Conservation (phyloP, 2,329 filamentous ascomycete species). For the Aureobasidium lini region DNA sequence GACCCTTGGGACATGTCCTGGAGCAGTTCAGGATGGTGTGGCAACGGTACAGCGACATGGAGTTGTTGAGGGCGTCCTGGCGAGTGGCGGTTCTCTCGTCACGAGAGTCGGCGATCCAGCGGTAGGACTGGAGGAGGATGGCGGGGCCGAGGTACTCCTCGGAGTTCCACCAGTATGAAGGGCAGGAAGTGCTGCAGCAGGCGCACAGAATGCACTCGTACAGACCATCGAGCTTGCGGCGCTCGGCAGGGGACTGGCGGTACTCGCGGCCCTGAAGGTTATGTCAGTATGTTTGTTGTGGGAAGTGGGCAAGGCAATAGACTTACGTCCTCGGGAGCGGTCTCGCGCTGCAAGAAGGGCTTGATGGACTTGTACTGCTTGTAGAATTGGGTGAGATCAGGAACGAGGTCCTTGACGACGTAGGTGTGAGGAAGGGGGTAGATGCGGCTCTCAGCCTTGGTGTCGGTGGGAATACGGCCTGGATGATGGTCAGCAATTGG, state of each 20-base stretch:
- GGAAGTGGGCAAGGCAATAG: background rate
- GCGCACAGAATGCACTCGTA: slow-evolving; percentile 99
- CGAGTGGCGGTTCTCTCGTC: slow-evolving; percentile 84
- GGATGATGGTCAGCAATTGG: background rate
- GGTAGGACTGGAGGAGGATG: slow-evolving; percentile 93
- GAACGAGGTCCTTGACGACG: slow-evolving; percentile 97
- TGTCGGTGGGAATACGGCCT: slow-evolving; percentile 91
- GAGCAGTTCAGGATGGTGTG: slow-evolving; percentile 99
- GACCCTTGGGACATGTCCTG: slow-evolving; percentile 92
- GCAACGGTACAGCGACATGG: slow-evolving; percentile 97
- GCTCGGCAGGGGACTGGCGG: slow-evolving; percentile 84
- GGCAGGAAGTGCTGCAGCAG: slow-evolving; percentile 97
- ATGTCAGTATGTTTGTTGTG: slow-evolving; percentile 14
- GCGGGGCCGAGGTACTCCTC: slow-evolving; percentile 98
- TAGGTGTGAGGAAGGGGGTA: slow-evolving; percentile 98
- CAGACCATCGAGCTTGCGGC: slow-evolving; percentile 92
- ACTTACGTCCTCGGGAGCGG: slow-evolving; percentile 73
- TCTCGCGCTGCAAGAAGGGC: slow-evolving; percentile 91
- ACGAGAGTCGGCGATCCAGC: slow-evolving; percentile 91
- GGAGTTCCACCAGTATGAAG: slow-evolving; percentile 99
- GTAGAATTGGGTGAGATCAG: slow-evolving; percentile 97
- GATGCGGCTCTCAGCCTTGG: slow-evolving; percentile 75
- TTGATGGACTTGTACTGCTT: slow-evolving; percentile 99
- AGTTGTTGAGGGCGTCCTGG: slow-evolving; percentile 90
- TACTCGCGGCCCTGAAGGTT: slow-evolving; percentile 71